Evolutionary conservation across 192 early-diverging fungal species (phyloP).

Genomic region (Borealophlyctis nickersoniae): DNA sequence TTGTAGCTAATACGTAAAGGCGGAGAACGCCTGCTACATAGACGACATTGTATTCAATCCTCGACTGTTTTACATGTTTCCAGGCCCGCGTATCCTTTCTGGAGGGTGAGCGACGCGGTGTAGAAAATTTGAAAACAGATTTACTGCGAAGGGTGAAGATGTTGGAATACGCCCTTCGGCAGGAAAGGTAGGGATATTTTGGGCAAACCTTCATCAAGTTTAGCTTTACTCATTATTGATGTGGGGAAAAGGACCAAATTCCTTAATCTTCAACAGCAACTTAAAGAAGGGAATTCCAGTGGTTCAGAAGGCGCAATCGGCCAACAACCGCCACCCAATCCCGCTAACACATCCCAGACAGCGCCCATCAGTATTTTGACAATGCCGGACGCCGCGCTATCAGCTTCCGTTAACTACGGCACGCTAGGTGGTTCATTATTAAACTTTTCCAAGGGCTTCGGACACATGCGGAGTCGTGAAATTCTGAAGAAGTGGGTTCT

Average conservation of each 20-base stretch:
- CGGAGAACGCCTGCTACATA: slow-evolving; percentile 2
- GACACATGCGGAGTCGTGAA: slow-evolving; percentile 62
- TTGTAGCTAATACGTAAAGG: slow-evolving; percentile 3
- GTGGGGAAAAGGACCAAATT: neutral
- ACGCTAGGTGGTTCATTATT: slow-evolving; percentile 25
- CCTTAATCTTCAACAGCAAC: neutral
- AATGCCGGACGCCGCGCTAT: slow-evolving; percentile 15
- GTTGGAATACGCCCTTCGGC: slow-evolving; percentile 76
- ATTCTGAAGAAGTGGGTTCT: slow-evolving; percentile 65
- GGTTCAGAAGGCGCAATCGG: neutral
- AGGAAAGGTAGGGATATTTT: slow-evolving; percentile 74
- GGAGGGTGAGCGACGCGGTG: slow-evolving; percentile 72
- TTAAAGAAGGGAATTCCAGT: neutral
- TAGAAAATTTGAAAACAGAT: slow-evolving; percentile 72
- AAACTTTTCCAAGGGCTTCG: slow-evolving; percentile 53
- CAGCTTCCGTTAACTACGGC: slow-evolving; percentile 25
- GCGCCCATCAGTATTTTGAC: neutral
- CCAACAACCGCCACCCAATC: neutral
- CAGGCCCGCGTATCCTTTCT: slow-evolving; percentile 74
- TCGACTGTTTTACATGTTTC: slow-evolving; percentile 1
- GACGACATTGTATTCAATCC: neutral
- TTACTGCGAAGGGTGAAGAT: slow-evolving; percentile 77
- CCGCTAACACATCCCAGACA: neutral
- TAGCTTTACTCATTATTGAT: too few species aligned
- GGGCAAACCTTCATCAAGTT: too few species aligned